Evolutionary conservation across 2,329 filamentous ascomycete species (phyloP).

Genomic region (Acephala macrosclerotiorum): DNA sequence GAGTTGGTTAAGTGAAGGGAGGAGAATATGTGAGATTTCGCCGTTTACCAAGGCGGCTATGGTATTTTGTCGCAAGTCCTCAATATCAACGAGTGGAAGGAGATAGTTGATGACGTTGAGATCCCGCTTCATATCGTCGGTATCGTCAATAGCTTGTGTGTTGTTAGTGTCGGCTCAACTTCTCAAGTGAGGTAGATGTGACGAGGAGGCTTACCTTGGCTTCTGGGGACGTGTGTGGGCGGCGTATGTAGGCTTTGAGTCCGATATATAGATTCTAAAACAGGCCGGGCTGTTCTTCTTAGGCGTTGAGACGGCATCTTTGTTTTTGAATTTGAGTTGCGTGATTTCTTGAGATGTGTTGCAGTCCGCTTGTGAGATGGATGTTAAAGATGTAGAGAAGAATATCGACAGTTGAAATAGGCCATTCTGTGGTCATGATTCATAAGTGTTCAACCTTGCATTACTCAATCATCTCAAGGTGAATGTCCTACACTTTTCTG

Average conservation of each 20-base stretch:
- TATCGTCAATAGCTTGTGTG: neutral
- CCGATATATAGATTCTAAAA: no score
- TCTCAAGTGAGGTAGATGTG: neutral
- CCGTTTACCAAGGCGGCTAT: neutral
- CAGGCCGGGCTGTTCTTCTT: no score
- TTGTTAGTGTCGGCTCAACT: neutral
- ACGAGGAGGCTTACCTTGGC: neutral
- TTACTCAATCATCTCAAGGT: no score
- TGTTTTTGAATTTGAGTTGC: no score
- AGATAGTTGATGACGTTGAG: neutral
- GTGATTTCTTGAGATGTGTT: no score
- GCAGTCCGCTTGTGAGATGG: no score
- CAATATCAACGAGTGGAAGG: neutral
- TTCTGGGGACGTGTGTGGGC: neutral
- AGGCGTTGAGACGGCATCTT: neutral
- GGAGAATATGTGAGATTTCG: neutral
- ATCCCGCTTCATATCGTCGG: neutral
- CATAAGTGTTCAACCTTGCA: no score
- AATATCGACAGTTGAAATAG: no score
- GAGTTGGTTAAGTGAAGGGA: neutral
- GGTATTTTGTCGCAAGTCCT: neutral
- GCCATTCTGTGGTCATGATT: no score
- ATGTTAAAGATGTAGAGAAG: no score
- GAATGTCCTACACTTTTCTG: no score
- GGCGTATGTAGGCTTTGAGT: no score